A percentile compares a stretch with the other conserved stretches of the same genome.
phyloP scores from a whole-genome alignment of 139 green algal species.

The Edaphochlamys debaryana region DNA sequence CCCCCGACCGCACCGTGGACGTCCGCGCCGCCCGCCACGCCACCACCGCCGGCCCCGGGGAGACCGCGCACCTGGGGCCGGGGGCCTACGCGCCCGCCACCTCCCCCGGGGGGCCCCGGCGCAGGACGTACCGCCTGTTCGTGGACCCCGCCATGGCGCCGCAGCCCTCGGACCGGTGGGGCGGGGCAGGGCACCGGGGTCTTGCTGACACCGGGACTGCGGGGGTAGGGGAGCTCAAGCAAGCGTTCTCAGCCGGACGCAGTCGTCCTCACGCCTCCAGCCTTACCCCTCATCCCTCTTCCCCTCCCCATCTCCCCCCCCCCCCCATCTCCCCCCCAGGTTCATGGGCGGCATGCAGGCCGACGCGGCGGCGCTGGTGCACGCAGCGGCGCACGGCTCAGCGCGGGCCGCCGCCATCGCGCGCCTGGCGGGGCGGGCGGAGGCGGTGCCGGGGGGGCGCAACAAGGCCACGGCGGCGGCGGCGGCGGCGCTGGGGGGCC shows the following conservation, averaged over 20 bases:
- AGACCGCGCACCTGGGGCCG: conserved; percentile 17
- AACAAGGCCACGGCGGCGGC: background rate
- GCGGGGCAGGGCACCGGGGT: too few relatives aligned
- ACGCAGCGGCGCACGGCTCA: background rate
- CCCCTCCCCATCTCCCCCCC: too few relatives aligned
- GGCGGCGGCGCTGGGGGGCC: background rate
- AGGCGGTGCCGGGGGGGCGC: background rate
- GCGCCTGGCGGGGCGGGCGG: background rate
- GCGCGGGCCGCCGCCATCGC: background rate
- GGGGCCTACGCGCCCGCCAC: conserved; percentile 9
- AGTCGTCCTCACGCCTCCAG: too few relatives aligned
- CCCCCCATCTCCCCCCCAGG: too few relatives aligned
- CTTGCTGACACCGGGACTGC: too few relatives aligned
- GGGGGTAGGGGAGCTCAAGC: too few relatives aligned
- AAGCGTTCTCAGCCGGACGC: too few relatives aligned
- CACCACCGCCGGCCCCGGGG: background rate
- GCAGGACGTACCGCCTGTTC: conserved; percentile 25
- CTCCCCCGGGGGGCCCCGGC: background rate
- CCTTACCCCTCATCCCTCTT: too few relatives aligned
- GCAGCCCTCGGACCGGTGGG: conserved; percentile 11
- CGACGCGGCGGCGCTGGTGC: background rate
- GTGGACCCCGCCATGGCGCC: conserved; percentile 6
- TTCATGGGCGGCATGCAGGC: conserved; percentile 7
- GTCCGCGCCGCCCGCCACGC: background rate
- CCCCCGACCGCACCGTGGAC: conserved; percentile 11